Evolutionary conservation across 2,329 filamentous ascomycete genomes (phyloP).

Genomic region (Clarireedia homoeocarpa): DNA sequence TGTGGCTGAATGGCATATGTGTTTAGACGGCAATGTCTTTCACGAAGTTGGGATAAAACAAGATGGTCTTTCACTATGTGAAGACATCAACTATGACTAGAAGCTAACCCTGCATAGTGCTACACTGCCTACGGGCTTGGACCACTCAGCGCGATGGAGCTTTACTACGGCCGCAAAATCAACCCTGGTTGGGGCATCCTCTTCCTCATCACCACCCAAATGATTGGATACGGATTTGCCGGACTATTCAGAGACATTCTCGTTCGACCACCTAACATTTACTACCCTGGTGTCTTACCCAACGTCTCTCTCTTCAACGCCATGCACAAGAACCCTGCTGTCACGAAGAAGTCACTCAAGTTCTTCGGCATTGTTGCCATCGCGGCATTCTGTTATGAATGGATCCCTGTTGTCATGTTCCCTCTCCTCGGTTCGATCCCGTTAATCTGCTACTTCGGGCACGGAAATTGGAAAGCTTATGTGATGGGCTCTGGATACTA

Average conservation of each 20-base stretch:
- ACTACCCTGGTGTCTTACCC: constrained; percentile 51
- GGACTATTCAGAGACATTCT: constrained; percentile 52
- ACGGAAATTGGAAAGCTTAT: constrained; percentile 40
- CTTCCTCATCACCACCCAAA: constrained; percentile 51
- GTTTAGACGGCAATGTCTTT: too few species aligned
- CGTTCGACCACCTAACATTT: constrained; percentile 51
- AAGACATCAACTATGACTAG: constrained; percentile 52
- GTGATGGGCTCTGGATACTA: constrained; percentile 38
- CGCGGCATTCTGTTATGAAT: constrained; percentile 7
- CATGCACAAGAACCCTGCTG: constrained; percentile 32
- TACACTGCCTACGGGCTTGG: constrained; percentile 37
- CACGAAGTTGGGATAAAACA: too few species aligned
- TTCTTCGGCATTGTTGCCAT: constrained; percentile 27
- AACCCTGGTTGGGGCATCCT: constrained; percentile 36
- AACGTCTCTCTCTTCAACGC: constrained; percentile 36
- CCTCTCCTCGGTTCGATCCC: constrained; percentile 41
- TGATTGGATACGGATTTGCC: constrained; percentile 57
- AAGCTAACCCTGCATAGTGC: constrained; percentile 14
- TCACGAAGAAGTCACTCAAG: constrained; percentile 31
- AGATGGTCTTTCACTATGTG: too few species aligned
- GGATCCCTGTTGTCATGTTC: constrained; percentile 9
- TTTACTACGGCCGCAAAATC: constrained; percentile 41
- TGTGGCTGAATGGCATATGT: constrained; percentile 26
- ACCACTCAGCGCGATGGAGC: constrained; percentile 58
- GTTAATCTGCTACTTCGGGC: constrained; percentile 38